Base-by-base conservation (phyloP, 1,284 basidiomycete genomes). In the Volvariella surrecta region DNA sequence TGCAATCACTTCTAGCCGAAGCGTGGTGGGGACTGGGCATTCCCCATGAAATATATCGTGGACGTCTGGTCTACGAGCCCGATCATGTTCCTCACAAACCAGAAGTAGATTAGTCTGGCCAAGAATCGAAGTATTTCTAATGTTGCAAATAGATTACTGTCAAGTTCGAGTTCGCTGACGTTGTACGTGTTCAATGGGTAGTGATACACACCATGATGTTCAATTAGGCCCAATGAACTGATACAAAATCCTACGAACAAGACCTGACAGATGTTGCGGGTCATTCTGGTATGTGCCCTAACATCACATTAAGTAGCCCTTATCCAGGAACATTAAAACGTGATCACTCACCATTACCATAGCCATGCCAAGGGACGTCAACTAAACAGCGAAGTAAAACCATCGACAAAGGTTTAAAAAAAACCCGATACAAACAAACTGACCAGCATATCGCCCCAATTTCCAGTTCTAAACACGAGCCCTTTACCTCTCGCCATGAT, bases 161-260 rank as follows among this genome's bases (percentile, higher is more conserved):
- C n/a, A n/a, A n/a, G n/a, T n/a, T n/a, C n/a, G n/a, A n/a, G n/a
- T n/a, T n/a, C n/a, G n/a, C n/a, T n/a, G n/a, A n/a, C n/a, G n/a
- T n/a, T n/a, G n/a, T n/a, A n/a, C n/a, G n/a, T n/a, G n/a, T n/a
- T n/a, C n/a, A n/a, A n/a, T n/a, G n/a, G n/a, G n/a, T n/a, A n/a
- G n/a, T n/a, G n/a, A n/a, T n/a, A n/a, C n/a, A n/a, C n/a, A n/a
- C n/a, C n/a, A n/a, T n/a, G n/a, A n/a, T n/a, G n/a, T n/a, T 31
- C 17, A 89, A 58, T 89, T 91, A 1, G 91, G 88, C 2, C 91
- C 92, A 52, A 94, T 80, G 48, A 95, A 87, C 58, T 98, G 94
- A 62, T 94, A 97, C 52, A 97, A 57, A 52, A 97, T 79, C 42
- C 85, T 71, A 48, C 91, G 72, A 9, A 97, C 89, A 4, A 97